These are phyloP conservation scores for Trichoderma cornu-damae DNA, from an alignment of 2,329 filamentous ascomycete genomes.

Conservation along the genomic window DNA sequence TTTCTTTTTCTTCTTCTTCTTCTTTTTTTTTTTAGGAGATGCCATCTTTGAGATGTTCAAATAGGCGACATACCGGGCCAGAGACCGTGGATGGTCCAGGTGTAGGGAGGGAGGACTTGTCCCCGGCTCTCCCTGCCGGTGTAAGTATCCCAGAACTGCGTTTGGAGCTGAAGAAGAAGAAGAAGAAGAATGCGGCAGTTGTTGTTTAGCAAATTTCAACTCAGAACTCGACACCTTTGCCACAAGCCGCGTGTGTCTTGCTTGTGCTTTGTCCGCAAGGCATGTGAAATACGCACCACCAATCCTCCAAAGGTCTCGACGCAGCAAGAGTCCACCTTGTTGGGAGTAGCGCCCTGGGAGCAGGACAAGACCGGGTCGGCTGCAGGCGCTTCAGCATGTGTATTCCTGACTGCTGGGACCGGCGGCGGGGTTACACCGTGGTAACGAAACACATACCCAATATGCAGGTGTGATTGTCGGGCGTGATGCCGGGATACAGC, in stretches of 20 bases:
- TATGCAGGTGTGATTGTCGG: conserved; percentile 53
- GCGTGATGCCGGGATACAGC: conserved; percentile 42
- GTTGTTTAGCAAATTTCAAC: background rate
- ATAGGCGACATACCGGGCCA: conserved; percentile 46
- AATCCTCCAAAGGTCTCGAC: conserved; percentile 61
- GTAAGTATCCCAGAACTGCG: conserved; percentile 61
- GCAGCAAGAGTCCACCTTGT: conserved; percentile 56
- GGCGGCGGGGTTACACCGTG: background rate
- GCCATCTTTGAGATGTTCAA: background rate
- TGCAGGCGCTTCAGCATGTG: background rate
- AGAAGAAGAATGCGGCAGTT: too few relatives aligned
- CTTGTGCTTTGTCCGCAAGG: background rate
- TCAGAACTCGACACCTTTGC: background rate
- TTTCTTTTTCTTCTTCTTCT: too few relatives aligned
- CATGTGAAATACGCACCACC: conserved; percentile 32
- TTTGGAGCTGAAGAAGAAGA: conserved; percentile 39
- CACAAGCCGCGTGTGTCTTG: too few relatives aligned
- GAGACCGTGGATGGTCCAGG: conserved; percentile 57
- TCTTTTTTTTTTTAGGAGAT: too few relatives aligned
- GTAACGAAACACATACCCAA: conserved; percentile 36
- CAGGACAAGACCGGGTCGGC: conserved; percentile 41
- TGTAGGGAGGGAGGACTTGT: conserved; percentile 52
- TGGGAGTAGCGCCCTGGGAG: conserved; percentile 40
- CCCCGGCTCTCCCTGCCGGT: conserved; percentile 54
- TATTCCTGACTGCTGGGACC: background rate